Base-by-base conservation (phyloP, 164 flowering plant genomes). In the Piper betle region DNA sequence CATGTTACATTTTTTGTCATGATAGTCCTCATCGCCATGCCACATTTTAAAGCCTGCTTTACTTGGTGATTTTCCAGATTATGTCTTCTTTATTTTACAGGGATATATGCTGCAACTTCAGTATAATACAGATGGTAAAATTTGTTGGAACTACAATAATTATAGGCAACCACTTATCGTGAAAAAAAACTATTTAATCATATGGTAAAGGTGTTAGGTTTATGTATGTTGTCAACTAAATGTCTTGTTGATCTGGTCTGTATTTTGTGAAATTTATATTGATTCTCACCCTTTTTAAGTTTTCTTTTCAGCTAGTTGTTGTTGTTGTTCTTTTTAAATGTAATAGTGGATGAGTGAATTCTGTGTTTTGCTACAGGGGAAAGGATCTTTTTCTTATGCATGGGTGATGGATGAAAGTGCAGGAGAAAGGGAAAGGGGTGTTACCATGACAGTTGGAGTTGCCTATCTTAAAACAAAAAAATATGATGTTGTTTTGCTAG, bases 401-500 rank as follows among this genome's bases (percentile, higher is more conserved):
- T 94, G 99, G 99, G 97, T 96, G 62, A 43, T 94, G 74, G 99
- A 94, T 80, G 96, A 86, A 74, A 91, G 97, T 67, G 70, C 82
- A 55, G 97, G 88, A 77, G 99, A 94, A 78, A 80, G 99, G 74
- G 99, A 91, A 70, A 78, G 99, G 67, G 99, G 99, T 65, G 75
- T 94, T 50, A 94, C 99, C 20, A 94, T 94, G 99, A 85, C 91
- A 13, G 99, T 94, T 53, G 99, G 82, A 56, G 93, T 94, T 73
- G 99, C 99, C 33, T 83, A 84, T 79, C 86, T 94, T 66, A 79
- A 82, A 62, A 66, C 99, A 20, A 86, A 77, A 55, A 88, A 71
- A 40, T 91, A 84, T 67, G 88, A 82, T 69, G 81, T 94, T 70
- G 97, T 94, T 68, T 68, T 94, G 69, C 96, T 94, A 11, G 99